Evolutionary conservation across 306 rosid genomes (phyloP).

Genomic region (Pachyrhizus erosus): DNA sequence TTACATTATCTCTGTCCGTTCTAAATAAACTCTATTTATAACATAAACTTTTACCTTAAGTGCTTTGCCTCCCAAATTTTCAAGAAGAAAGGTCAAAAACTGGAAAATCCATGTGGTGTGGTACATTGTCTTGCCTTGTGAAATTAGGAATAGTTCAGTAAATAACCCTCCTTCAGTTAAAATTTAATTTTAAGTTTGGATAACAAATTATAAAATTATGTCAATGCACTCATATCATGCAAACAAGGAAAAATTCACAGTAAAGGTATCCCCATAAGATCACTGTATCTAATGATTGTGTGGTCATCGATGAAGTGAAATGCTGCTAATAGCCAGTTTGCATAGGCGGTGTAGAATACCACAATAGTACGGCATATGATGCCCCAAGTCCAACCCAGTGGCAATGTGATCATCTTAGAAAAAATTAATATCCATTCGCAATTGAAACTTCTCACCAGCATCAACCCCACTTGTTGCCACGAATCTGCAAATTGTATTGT

Average conservation of each 20-base stretch:
- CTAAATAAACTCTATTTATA: no score
- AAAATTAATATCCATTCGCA: conserved; percentile 64
- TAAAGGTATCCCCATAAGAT: conserved; percentile 64
- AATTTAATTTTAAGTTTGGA: no score
- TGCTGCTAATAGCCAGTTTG: conserved; percentile 65
- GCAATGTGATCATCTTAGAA: conserved; percentile 57
- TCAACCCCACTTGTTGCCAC: conserved; percentile 75
- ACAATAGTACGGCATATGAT: conserved; percentile 50
- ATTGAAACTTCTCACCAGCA: conserved; percentile 58
- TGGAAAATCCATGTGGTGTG: conserved; percentile 62
- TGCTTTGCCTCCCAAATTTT: conserved; percentile 66
- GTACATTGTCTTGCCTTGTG: conserved; percentile 54
- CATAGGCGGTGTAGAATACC: conserved; percentile 67
- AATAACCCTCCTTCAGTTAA: no score
- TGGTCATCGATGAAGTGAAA: conserved; percentile 63
- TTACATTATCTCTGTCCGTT: no score
- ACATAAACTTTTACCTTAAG: conserved; percentile 51
- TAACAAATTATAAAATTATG: no score
- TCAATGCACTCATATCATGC: background rate
- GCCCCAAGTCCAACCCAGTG: conserved; percentile 76
- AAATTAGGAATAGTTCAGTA: background rate
- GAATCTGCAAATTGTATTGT: conserved; percentile 50
- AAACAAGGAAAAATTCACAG: conserved; percentile 29
- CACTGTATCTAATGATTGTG: conserved; percentile 74
- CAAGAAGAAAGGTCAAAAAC: conserved; percentile 59